Evolutionary conservation across 2,329 filamentous ascomycete genomes (phyloP), one percentile per base, ranked within the genome.

Genomic region (Tolypocladium endophyticum): DNA sequence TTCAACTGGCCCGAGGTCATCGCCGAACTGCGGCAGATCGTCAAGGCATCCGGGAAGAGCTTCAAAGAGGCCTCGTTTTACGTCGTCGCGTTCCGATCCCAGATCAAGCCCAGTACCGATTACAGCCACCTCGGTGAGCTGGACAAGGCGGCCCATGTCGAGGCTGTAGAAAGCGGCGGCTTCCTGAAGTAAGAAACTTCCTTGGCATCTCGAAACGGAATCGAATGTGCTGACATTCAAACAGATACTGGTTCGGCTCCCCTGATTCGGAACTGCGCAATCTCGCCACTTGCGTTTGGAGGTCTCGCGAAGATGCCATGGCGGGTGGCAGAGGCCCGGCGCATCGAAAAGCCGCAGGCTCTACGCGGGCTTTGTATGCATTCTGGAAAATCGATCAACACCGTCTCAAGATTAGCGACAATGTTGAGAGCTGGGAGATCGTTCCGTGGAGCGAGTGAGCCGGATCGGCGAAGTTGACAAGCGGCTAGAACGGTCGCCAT

Each of bases 161-260:
- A 96, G 71, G 92, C 92, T 16, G 87, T 87, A 23, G 81, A 81
- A 45, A 89, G 86, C 67, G 92, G 92, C 7, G 91, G 91, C 0
- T 82, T 97, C 69, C 75, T 96, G 69, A 96, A 96, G 83, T 86
- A 74, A 69, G 79, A 72, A 30, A 39, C 39, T n/a, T 18, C 57
- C 23, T 33, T 12, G 25, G 23, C 25, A 12, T 25, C 47, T 43
- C 18, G 16, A 12, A 9, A 53, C 50, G 23, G 58, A 58, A 33
- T 61, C 47, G 57, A 60, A 47, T 43, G 4, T 58, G 57, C 66
- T 70, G 60, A 68, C 64, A 58, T 33, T 30, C 38, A 23, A 53
- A 55, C 64, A 87, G 84, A 73, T 96, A 97, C 74, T 96, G 92
- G 91, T 96, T 95, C 72, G 90, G 91, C 2, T 79, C 77, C 39